Base-by-base conservation (phyloP, 73 alveolate species). In the Halteria grandinella region DNA sequence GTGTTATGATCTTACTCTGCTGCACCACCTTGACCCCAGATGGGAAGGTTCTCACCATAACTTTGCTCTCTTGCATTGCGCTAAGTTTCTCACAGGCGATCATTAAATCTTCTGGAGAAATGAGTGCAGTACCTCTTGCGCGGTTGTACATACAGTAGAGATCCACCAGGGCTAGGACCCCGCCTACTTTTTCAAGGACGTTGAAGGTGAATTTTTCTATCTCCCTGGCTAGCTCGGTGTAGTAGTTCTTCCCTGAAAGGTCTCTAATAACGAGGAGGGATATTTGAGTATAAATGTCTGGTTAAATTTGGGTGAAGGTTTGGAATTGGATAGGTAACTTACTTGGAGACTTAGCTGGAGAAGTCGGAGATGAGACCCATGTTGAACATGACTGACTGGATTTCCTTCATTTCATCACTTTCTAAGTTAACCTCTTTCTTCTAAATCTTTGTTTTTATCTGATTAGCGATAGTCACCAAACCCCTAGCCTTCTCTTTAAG, bases 111-210 rank as follows among this genome's bases (percentile, higher is more conserved):
- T 86, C 89, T 10, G 98, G 97, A 0, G 94, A 75, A 55, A 93
- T 86, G 29, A 93, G 77, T 55, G 86, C 83, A 1, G 95, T 94
- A 5, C 95, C 94, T 73, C 98, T 89, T 14, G 98, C 98, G 55
- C 98, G 74, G 57, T 93, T 93, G 57, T 93, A 93, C 53, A 93
- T 72, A 63, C 98, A 93, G 76, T 89, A 93, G 39, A 92, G 89
- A 63, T 93, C 98, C 25, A 89, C 80, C 23, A 93, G 50, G 20
- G 94, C 86, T 12, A 93, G 37, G 33, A 92, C 94, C 49, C 95
- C 95, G 25, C 89, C 93, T 44, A 74, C 47, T 55, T 89, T 80
- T 15, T 53, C 71, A 23, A 93, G 55, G 57, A 75, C 91, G 25
- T 50, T 66, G 73, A 43, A 59, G 25, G 82, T 53, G 55, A 74